phyloP scores from a whole-genome alignment of 164 flowering plant genomes.

The Malania oleifera region DNA sequence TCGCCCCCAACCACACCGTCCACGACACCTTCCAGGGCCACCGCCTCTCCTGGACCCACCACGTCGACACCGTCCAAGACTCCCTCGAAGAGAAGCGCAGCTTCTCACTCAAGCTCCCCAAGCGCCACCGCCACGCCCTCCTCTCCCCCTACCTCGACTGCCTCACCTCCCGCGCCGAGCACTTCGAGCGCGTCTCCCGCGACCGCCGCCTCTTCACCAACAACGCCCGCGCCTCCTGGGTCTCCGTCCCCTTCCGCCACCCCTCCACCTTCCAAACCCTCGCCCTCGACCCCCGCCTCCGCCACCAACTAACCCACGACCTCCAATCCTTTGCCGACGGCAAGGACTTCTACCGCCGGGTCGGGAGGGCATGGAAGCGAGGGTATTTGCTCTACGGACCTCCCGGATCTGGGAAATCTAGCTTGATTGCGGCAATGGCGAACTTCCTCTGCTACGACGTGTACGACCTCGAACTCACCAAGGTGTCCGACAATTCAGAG shows the following conservation, averaged over 20 bases:
- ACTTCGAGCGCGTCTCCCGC: constrained; percentile 50
- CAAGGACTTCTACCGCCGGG: constrained; percentile 49
- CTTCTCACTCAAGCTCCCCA: constrained; percentile 51
- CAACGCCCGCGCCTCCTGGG: constrained; percentile 57
- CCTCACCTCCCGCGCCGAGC: constrained; percentile 38
- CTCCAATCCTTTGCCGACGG: constrained; percentile 42
- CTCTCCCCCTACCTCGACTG: constrained; percentile 41
- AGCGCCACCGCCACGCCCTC: constrained; percentile 36
- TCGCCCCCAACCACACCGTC: constrained; percentile 55
- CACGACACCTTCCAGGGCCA: constrained; percentile 46
- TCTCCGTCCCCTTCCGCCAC: constrained; percentile 63
- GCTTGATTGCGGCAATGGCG: constrained; percentile 72
- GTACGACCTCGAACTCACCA: constrained; percentile 62
- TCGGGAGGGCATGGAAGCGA: constrained; percentile 67
- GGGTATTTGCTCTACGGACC: constrained; percentile 64
- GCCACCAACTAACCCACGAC: constrained; percentile 42
- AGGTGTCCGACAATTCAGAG: constrained; percentile 53
- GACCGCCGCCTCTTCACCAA: constrained; percentile 60
- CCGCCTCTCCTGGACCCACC: constrained; percentile 58
- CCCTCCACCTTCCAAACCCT: constrained; percentile 65
- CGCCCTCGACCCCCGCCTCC: constrained; percentile 47
- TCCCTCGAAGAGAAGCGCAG: constrained; percentile 57
- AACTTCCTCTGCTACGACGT: constrained; percentile 55
- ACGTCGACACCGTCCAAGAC: constrained; percentile 60
- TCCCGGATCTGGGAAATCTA: constrained; percentile 65